These are phyloP conservation scores for Fusarium equiseti DNA, from an alignment of 2,329 filamentous ascomycete species.

Conservation along the genomic window DNA sequence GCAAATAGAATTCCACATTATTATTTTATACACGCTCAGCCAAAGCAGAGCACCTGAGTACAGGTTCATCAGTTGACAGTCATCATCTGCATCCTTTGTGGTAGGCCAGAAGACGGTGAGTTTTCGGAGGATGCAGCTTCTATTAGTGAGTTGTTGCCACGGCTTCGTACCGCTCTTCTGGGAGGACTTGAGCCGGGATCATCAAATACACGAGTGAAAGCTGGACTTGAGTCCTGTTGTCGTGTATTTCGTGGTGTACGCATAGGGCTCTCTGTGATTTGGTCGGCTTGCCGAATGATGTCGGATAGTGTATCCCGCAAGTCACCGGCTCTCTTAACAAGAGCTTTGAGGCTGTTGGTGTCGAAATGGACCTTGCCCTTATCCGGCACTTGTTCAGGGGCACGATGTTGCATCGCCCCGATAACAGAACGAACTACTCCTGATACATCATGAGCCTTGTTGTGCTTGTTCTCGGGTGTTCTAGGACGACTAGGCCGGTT, in stretches of 20 bases:
- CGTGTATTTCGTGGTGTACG: conserved; percentile 61
- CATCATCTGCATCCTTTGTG: conserved; percentile 72
- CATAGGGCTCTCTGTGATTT: conserved; percentile 67
- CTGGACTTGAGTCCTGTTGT: conserved; percentile 70
- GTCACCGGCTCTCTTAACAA: conserved; percentile 72
- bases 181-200: conserved; percentile 69
- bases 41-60: conserved; percentile 35
- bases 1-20: conserved; percentile 52
- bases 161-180: conserved; percentile 63
- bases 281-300: conserved; percentile 69
- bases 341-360: conserved; percentile 74
- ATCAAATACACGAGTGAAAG: conserved; percentile 75
- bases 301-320: conserved; percentile 71
- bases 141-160: conserved; percentile 66
- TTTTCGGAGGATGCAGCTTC: conserved; percentile 64
- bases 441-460: conserved; percentile 54
- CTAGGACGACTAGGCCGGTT: conserved; percentile 58
- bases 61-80: conserved; percentile 63
- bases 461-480: conserved; percentile 54
- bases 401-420: conserved; percentile 71
- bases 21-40: conserved; percentile 50
- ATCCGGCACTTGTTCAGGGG: conserved; percentile 53
- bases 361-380: conserved; percentile 71
- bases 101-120: conserved; percentile 64
- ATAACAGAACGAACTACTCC: conserved; percentile 72